Evolutionary conservation across 75 land plant genomes (phyloP).

Genomic region (Cunninghamia lanceolata): DNA sequence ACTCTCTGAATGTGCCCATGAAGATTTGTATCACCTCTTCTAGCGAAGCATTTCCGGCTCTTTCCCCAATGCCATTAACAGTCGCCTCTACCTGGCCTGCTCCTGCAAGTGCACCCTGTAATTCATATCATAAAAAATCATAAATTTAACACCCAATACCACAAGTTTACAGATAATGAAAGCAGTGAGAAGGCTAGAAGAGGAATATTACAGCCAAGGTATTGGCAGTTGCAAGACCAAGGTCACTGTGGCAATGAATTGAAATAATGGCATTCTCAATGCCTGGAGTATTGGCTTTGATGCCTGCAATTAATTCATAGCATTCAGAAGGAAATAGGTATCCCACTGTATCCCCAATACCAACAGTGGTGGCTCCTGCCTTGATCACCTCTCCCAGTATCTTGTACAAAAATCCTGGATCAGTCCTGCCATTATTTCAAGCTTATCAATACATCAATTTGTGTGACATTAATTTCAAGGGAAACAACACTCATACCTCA

Average conservation of each 20-base stretch:
- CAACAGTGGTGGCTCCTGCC: conserved; percentile 28
- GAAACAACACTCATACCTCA: too few relatives aligned
- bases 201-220: conserved; percentile 22
- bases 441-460: too few relatives aligned
- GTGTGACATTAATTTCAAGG: too few relatives aligned
- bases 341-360: conserved; percentile 24
- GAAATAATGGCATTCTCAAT: conserved; percentile 24
- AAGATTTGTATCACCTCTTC: conserved; percentile 17
- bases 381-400: conserved; percentile 27
- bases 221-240: conserved; percentile 38
- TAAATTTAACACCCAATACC: neutral
- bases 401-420: conserved; percentile 16
- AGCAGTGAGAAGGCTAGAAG: neutral
- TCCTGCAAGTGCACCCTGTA: conserved; percentile 14
- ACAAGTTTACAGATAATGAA: neutral
- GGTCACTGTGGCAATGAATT: conserved; percentile 31
- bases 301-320: conserved; percentile 10
- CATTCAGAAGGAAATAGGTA: conserved; percentile 20
- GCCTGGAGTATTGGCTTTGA: conserved; percentile 25
- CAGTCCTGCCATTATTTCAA: conserved; percentile 13
- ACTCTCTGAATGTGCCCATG: neutral
- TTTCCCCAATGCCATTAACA: conserved; percentile 24
- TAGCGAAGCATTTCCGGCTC: conserved; percentile 26
- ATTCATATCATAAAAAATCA: neutral
- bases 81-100: conserved; percentile 22